Evolutionary conservation across 2,329 filamentous ascomycete genomes (phyloP), one percentile per base, ranked within the genome.

Genomic region (Scytalidium sp.): DNA sequence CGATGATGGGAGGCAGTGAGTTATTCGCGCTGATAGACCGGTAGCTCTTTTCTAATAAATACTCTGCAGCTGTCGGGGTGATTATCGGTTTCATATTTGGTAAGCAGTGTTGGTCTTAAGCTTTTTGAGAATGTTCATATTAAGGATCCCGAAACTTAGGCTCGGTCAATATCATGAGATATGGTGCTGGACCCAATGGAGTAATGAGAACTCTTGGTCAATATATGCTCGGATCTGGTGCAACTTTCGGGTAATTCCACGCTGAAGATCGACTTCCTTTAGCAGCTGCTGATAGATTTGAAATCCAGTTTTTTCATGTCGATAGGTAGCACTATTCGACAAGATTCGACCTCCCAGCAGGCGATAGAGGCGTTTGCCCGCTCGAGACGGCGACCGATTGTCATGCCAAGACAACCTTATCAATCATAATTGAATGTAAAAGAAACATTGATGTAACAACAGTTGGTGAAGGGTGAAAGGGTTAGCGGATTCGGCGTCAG

Each of bases 71-170:
- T 71, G 94, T 99, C 55, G 94, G 94, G 55, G 78, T 89, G 46
- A 96, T 96, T 67, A 97, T 99, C 73, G 94, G 94, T 57, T 97
- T 99, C 76, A 95, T 99, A 64, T 96, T 94, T 62, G 94, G 93
- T 95, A 76, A 45, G 76, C 62, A 49, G 44, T 32, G 23, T 19
- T 19, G 21, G 9, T 19, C 19, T 46, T 40, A 21, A 13, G 9
- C 10, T 13, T 25, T 21, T 3, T 27, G 7, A 17, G 20, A 15
- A 23, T 19, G 13, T 22, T 17, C 21, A 11, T 41, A 3, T 19
- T 45, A 49, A 41, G 50, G 41, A 20, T 41, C 11, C n/a, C 51
- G 15, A 43, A 50, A 29, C 44, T 21, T 54, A 96, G 90, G 91
- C 67, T 90, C 88, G 46, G 89, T 95, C 62, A 96, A 93, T 66